Percentiles rank a stretch among this genome's conserved stretches.
Conservation (phyloP, 2,329 filamentous ascomycete species). For the Monilinia polystroma region DNA sequence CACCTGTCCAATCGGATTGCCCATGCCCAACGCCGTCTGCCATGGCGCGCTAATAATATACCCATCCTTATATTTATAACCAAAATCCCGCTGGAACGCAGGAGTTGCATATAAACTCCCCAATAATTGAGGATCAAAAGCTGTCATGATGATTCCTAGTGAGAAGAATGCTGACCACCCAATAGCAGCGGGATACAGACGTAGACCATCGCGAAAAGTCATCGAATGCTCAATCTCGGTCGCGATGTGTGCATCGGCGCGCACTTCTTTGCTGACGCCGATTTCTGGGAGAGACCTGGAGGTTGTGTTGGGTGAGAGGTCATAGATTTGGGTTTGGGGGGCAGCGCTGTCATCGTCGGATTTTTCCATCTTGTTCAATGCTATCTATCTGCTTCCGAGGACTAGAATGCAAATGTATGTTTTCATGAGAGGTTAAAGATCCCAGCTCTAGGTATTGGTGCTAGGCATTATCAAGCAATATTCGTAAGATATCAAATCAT, state of each 20-base stretch:
- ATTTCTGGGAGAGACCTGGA: neutral
- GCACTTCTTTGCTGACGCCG: neutral
- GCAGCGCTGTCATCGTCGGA: neutral
- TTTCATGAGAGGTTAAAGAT: too few relatives aligned
- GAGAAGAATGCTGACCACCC: conserved; percentile 36
- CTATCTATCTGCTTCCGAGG: too few relatives aligned
- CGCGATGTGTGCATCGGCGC: conserved; percentile 18
- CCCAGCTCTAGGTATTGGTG: neutral
- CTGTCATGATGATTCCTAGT: conserved; percentile 35
- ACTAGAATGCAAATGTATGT: neutral
- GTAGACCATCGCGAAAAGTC: conserved; percentile 29
- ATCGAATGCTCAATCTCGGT: conserved; percentile 32
- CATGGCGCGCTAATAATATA: conserved; percentile 35
- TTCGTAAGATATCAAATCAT: neutral
- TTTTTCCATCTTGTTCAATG: neutral
- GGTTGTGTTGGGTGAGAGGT: too few relatives aligned
- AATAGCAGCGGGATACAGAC: conserved; percentile 30
- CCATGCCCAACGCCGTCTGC: conserved; percentile 35
- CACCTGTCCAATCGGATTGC: conserved; percentile 34
- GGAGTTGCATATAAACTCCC: conserved; percentile 34
- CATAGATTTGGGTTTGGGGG: too few relatives aligned
- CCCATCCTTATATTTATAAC: conserved; percentile 27
- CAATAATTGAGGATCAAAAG: conserved; percentile 33
- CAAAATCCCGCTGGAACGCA: conserved; percentile 33
- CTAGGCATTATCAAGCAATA: too few relatives aligned